Conservation (phyloP, 768 basidiomycete species). For the Boletus subcaerulescens region DNA sequence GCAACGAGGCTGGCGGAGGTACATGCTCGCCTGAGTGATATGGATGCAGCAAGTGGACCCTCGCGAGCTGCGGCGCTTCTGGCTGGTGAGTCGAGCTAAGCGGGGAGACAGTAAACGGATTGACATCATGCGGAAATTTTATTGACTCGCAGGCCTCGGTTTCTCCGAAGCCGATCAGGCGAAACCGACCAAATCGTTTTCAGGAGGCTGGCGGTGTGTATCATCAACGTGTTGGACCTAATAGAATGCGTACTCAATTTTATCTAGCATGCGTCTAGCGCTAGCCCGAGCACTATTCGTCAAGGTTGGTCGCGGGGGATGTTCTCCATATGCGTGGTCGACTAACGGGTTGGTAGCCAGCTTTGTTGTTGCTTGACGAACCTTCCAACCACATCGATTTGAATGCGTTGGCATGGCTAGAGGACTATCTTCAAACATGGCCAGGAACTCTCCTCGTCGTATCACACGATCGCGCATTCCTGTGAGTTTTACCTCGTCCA, state of each 20-base stretch:
- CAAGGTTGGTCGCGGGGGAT: constrained; percentile 49
- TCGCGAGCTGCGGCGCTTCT: constrained; percentile 85
- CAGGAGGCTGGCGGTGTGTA: constrained; percentile 88
- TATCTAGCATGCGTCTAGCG: constrained; percentile 85
- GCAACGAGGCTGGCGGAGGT: constrained; percentile 82
- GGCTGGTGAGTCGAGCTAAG: constrained; percentile 53
- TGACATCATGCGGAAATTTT: neutral
- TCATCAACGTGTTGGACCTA: neutral
- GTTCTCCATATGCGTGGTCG: neutral
- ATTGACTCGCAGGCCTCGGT: constrained; percentile 63
- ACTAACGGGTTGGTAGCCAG: constrained; percentile 42
- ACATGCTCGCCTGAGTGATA: constrained; percentile 88
- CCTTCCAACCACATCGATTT: constrained; percentile 98
- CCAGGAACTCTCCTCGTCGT: constrained; percentile 88
- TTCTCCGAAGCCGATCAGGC: constrained; percentile 88
- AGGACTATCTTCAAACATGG: constrained; percentile 97
- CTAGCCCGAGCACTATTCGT: constrained; percentile 95
- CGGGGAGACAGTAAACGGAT: neutral
- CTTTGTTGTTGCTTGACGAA: constrained; percentile 82
- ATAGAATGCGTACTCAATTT: neutral
- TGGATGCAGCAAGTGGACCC: constrained; percentile 98
- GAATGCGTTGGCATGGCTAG: constrained; percentile 95
- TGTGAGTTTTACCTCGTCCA: constrained; percentile 43
- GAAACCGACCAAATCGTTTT: constrained; percentile 80
- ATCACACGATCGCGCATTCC: constrained; percentile 97